Conservation (phyloP, 2,329 filamentous ascomycete genomes). For the Cladophialophora yegresii region DNA sequence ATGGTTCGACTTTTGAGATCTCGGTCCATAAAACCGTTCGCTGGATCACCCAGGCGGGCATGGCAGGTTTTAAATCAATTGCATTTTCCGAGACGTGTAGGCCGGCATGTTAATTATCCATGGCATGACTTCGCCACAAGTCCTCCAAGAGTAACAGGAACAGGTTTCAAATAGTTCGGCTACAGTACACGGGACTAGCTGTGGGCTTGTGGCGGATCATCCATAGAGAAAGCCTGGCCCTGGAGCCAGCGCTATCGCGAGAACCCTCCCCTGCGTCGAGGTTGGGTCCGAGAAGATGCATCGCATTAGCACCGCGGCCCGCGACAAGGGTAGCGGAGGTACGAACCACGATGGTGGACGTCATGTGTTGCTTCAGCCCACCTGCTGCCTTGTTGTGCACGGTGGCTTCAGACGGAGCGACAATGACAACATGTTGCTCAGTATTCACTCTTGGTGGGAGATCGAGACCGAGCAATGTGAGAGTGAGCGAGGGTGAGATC, state of each 20-base stretch:
- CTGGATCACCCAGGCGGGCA: conserved; percentile 4
- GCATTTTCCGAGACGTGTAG: conserved; percentile 4
- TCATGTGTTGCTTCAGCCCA: too few relatives aligned
- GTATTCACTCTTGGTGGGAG: not conserved
- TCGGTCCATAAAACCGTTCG: not conserved
- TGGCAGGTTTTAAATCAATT: not conserved
- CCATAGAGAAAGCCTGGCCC: not conserved
- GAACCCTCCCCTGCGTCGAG: too few relatives aligned
- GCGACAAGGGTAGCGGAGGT: not conserved
- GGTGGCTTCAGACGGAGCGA: not conserved
- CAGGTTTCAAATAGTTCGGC: too few relatives aligned
- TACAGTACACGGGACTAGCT: conserved; percentile 1
- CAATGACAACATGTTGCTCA: not conserved
- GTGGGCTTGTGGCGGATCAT: not conserved
- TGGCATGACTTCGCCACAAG: too few relatives aligned
- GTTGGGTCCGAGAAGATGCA: not conserved
- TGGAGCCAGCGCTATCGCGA: not conserved
- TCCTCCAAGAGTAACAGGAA: too few relatives aligned
- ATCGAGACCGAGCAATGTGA: not conserved
- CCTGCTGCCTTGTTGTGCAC: not conserved
- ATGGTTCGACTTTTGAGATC: conserved; percentile 4
- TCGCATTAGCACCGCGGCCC: not conserved
- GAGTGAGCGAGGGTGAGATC: too few relatives aligned
- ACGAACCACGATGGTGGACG: too few relatives aligned
- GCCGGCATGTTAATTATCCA: too few relatives aligned